These are phyloP conservation scores for Solanum lycopersicoides DNA, from an alignment of 257 asterid species.

Conservation along the genomic window DNA sequence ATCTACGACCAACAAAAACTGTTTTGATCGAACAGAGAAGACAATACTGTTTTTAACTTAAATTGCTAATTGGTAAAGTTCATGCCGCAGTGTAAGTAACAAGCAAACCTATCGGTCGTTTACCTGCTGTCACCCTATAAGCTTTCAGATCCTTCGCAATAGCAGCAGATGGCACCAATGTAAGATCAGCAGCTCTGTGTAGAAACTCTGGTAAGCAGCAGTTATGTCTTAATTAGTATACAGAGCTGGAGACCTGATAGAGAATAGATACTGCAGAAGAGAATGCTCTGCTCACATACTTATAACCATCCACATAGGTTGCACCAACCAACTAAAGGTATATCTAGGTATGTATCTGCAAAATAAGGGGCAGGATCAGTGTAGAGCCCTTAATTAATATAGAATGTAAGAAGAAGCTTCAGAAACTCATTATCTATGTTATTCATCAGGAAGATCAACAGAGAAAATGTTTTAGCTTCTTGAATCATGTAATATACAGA, in stretches of 20 bases:
- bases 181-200: constrained; percentile 93
- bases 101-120: neutral
- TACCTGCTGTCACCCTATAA: constrained; percentile 80
- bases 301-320: constrained; percentile 89
- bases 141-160: constrained; percentile 82
- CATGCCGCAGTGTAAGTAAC: neutral
- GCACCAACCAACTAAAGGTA: constrained; percentile 91
- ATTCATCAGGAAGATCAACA: neutral
- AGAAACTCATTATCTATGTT: neutral
- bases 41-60: neutral
- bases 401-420: neutral
- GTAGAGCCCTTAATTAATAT: neutral
- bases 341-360: constrained; percentile 92
- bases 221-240: neutral
- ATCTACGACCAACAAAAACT: neutral
- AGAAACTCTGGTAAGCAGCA: constrained; percentile 60
- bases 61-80: neutral
- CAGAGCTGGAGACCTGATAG: neutral
- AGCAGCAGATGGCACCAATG: constrained; percentile 93
- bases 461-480: neutral
- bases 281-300: constrained; percentile 35
- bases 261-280: neutral
- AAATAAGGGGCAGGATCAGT: constrained; percentile 22
- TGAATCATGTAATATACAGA: neutral
- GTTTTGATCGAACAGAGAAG: neutral